Percentiles rank a stretch among this genome's conserved stretches.
Evolutionary conservation across 1,139 yeast genomes (phyloP).

Genomic region (Hyphopichia buzzinii): DNA sequence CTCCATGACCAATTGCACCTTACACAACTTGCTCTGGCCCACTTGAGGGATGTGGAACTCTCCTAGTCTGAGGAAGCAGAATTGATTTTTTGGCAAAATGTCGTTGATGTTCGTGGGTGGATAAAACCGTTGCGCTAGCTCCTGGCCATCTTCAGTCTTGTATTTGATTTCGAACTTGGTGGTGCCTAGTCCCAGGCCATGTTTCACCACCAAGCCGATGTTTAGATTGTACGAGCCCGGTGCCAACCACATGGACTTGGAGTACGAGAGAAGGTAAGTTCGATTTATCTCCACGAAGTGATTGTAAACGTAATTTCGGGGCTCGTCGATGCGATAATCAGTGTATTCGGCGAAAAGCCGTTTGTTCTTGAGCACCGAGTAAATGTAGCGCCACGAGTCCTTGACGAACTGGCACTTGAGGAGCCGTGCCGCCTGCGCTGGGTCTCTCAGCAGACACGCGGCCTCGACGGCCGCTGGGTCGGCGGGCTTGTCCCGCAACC

Average conservation of each 20-base stretch:
- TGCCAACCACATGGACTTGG: conserved; percentile 46
- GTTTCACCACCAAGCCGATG: conserved; percentile 52
- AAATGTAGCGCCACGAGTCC: conserved; percentile 58
- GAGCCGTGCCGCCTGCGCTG: neutral
- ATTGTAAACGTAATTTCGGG: conserved; percentile 42
- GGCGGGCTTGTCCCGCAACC: neutral
- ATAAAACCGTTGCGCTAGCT: conserved; percentile 38
- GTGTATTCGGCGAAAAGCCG: conserved; percentile 52
- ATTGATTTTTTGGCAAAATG: conserved; percentile 51
- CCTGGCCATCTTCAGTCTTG: conserved; percentile 19
- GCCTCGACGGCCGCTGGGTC: neutral
- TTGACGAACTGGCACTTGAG: conserved; percentile 27
- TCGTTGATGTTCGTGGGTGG: conserved; percentile 61
- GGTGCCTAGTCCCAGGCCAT: conserved; percentile 58
- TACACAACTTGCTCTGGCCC: conserved; percentile 26
- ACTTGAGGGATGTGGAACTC: conserved; percentile 32
- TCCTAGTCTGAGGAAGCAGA: conserved; percentile 54
- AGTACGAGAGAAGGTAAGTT: conserved; percentile 49
- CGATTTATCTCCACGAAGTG: conserved; percentile 48
- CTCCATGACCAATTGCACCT: conserved; percentile 51
- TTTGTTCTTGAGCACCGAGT: conserved; percentile 49
- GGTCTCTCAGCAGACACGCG: conserved; percentile 1
- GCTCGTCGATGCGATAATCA: conserved; percentile 53
- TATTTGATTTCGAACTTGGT: conserved; percentile 50
- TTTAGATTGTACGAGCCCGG: conserved; percentile 52